These are phyloP conservation scores for Retiboletus flavoniger DNA, from an alignment of 1,284 basidiomycete species.

Conservation along the genomic window DNA sequence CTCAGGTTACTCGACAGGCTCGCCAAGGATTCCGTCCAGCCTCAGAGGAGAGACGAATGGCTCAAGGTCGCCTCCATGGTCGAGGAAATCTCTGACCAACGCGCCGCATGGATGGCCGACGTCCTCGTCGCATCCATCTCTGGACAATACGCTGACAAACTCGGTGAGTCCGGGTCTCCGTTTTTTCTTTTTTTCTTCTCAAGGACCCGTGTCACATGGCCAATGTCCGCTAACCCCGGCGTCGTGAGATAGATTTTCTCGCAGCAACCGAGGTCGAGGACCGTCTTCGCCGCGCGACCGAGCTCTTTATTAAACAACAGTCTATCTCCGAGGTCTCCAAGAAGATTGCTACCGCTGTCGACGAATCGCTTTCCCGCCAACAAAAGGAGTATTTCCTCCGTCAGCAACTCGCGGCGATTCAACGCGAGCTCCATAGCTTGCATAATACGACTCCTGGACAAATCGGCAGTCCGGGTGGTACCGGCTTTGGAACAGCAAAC, in stretches of 20 bases:
- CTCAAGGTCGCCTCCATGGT: constrained; percentile 61
- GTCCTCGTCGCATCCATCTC: constrained; percentile 64
- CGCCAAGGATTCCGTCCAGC: constrained; percentile 56
- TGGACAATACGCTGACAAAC: constrained; percentile 64
- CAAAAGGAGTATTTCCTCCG: constrained; percentile 82
- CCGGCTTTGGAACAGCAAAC: constrained; percentile 19
- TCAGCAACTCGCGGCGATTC: constrained; percentile 87
- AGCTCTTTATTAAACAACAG: constrained; percentile 67
- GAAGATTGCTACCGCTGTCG: constrained; percentile 75
- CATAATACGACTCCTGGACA: constrained; percentile 31
- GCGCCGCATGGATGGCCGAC: constrained; percentile 71
- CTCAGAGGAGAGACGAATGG: constrained; percentile 59
- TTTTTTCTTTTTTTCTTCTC: background rate
- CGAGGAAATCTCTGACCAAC: constrained; percentile 60
- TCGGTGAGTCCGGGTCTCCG: constrained; percentile 48
- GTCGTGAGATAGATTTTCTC: constrained; percentile 54
- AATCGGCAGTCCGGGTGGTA: constrained; percentile 6
- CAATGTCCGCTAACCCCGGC: constrained; percentile 3
- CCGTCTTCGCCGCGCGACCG: constrained; percentile 62
- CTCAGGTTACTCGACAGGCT: constrained; percentile 64
- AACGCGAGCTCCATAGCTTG: constrained; percentile 78
- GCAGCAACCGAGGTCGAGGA: constrained; percentile 54
- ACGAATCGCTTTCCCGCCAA: constrained; percentile 75
- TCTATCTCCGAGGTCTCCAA: constrained; percentile 75
- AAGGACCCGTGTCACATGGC: background rate